phyloP scores from a whole-genome alignment of 2,329 filamentous ascomycete genomes.

The Fusarium longipes region DNA sequence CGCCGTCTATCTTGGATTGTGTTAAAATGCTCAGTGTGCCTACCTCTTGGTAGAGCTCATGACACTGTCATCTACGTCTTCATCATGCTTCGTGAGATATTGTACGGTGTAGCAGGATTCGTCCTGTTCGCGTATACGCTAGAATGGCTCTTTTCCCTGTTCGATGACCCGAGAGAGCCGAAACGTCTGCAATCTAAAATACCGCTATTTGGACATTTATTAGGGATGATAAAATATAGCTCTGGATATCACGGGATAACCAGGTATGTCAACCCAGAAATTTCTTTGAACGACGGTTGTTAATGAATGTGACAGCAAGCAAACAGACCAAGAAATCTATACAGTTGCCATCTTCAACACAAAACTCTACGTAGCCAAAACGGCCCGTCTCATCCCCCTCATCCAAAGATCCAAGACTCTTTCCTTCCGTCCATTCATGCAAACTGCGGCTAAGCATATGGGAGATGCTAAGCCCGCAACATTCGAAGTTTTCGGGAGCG shows the following conservation, averaged over 20 bases:
- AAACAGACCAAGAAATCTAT: constrained; percentile 44
- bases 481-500: constrained; percentile 17
- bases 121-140: constrained; percentile 27
- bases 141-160: constrained; percentile 32
- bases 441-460: constrained; percentile 31
- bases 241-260: constrained; percentile 30
- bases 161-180: constrained; percentile 38
- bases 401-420: constrained; percentile 45
- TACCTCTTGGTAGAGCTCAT: neutral
- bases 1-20: neutral
- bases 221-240: constrained; percentile 34
- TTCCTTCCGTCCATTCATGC: constrained; percentile 46
- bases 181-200: constrained; percentile 25
- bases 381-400: constrained; percentile 41
- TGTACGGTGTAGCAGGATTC: constrained; percentile 17
- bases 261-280: neutral
- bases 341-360: constrained; percentile 44
- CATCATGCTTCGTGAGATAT: constrained; percentile 34
- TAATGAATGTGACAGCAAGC: neutral
- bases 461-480: constrained; percentile 24
- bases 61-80: no score
- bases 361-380: constrained; percentile 47
- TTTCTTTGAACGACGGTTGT: accelerated
- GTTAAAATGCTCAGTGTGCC: neutral
- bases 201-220: constrained; percentile 36